Evolutionary conservation across 140 eudicot species (phyloP).

Genomic region (Bidens hawaiensis): DNA sequence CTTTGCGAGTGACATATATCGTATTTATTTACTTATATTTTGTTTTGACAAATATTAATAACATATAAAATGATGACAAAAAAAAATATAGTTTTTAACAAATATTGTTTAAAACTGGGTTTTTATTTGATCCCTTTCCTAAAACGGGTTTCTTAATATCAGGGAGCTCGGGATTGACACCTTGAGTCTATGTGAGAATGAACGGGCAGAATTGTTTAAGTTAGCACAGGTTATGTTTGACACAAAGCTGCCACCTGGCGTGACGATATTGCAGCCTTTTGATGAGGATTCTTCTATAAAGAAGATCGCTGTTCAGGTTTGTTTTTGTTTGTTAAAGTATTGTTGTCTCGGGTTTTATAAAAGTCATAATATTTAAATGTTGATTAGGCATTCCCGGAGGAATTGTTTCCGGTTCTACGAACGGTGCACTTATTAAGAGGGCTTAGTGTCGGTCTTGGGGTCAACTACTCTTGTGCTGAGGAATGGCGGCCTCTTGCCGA

Average conservation of each 20-base stretch:
- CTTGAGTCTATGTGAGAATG: slow-evolving; percentile 50
- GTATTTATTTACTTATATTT: too few species aligned
- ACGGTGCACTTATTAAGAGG: slow-evolving; percentile 92
- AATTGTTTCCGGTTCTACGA: slow-evolving; percentile 86
- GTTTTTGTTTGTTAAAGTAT: not conserved
- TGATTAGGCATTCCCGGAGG: slow-evolving; percentile 99
- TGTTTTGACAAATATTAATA: too few species aligned
- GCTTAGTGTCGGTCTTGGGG: slow-evolving; percentile 86
- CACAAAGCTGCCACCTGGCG: slow-evolving; percentile 92
- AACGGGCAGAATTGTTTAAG: slow-evolving; percentile 66
- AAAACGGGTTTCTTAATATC: slow-evolving; percentile 10
- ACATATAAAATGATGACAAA: too few species aligned
- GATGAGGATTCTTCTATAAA: slow-evolving; percentile 76
- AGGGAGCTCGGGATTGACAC: slow-evolving; percentile 96
- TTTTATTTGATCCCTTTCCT: too few species aligned
- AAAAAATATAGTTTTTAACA: too few species aligned
- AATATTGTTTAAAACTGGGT: too few species aligned
- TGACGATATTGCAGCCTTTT: slow-evolving; percentile 78
- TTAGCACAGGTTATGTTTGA: slow-evolving; percentile 90
- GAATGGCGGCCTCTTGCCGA: slow-evolving; percentile 96
- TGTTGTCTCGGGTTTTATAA: not conserved
- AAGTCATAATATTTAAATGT: too few species aligned
- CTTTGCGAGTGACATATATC: too few species aligned
- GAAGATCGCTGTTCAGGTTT: slow-evolving; percentile 81
- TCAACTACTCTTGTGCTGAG: slow-evolving; percentile 84